Evolutionary conservation across 768 basidiomycete genomes (phyloP).

Genomic region (Boletus sp.): DNA sequence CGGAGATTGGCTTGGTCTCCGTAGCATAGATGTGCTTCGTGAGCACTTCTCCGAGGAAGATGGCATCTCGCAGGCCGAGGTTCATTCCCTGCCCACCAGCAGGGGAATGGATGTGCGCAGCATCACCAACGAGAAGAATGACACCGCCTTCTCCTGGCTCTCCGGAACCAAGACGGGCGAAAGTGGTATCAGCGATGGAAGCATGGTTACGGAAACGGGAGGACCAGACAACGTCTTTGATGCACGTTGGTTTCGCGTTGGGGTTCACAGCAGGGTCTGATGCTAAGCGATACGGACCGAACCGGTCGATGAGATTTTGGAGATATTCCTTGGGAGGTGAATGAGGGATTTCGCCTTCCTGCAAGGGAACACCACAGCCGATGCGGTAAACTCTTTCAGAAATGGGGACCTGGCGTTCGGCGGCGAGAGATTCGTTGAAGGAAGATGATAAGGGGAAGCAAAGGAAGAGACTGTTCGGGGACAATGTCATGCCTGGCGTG

Average conservation of each 20-base stretch:
- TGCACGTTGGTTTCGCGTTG: conserved; percentile 26
- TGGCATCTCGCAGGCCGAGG: conserved; percentile 53
- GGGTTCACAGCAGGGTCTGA: conserved; percentile 35
- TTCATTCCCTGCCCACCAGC: conserved; percentile 59
- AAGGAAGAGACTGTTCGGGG: conserved; percentile 34
- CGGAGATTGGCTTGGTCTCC: conserved; percentile 3
- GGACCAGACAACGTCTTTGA: conserved; percentile 42
- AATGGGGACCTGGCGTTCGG: conserved; percentile 2
- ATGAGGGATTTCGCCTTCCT: conserved; percentile 34
- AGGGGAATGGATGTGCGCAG: conserved; percentile 54
- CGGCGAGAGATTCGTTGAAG: conserved; percentile 19
- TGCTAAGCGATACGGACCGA: conserved; percentile 34
- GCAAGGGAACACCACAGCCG: conserved; percentile 36
- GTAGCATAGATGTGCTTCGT: conserved; percentile 31
- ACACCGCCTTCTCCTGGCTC: conserved; percentile 11
- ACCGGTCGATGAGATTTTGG: conserved; percentile 41
- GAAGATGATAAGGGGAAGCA: conserved; percentile 35
- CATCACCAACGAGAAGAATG: conserved; percentile 40
- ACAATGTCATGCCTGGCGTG: conserved; percentile 22
- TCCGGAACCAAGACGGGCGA: conserved; percentile 27
- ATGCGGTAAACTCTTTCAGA: conserved; percentile 37
- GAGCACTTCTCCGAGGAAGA: conserved; percentile 43
- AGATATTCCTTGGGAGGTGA: conserved; percentile 40
- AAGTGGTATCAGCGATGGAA: conserved; percentile 40
- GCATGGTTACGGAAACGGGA: conserved; percentile 45